Evolutionary conservation across 2,329 filamentous ascomycete species (phyloP).

Genomic region (Aspergillus aculeatinus): DNA sequence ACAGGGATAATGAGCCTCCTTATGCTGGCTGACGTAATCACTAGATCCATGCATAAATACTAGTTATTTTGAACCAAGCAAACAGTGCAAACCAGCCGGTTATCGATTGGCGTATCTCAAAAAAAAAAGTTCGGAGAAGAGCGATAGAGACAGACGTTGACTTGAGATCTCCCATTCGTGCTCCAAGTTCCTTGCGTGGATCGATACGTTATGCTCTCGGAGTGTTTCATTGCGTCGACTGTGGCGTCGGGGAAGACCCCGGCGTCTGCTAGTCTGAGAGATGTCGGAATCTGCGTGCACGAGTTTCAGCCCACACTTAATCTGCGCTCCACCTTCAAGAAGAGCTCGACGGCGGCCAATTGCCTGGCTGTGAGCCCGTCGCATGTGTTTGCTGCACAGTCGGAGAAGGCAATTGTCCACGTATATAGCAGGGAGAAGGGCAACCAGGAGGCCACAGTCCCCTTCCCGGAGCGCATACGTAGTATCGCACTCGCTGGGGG

Average conservation of each 20-base stretch:
- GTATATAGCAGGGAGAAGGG: constrained; percentile 83
- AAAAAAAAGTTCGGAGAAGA: constrained; percentile 8
- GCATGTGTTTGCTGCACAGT: constrained; percentile 88
- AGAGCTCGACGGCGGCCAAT: constrained; percentile 77
- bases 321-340: constrained; percentile 83
- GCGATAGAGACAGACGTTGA: background rate
- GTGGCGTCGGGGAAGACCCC: constrained; percentile 42
- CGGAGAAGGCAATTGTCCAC: constrained; percentile 87
- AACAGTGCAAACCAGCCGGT: constrained; percentile 37
- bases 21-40: background rate
- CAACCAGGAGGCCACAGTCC: constrained; percentile 83
- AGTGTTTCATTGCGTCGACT: constrained; percentile 49
- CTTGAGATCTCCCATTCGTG: constrained; percentile 6
- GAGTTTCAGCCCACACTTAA: constrained; percentile 74
- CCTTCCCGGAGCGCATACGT: constrained; percentile 82
- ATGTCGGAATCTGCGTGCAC: constrained; percentile 84
- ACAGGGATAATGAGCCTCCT: background rate
- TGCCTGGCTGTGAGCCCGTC: constrained; percentile 75
- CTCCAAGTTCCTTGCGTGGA: constrained; percentile 16
- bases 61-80: constrained; percentile 14
- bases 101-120: constrained; percentile 16
- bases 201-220: constrained; percentile 46
- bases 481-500: constrained; percentile 71
- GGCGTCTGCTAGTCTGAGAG: constrained; percentile 59
- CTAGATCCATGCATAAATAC: background rate